Conservation (phyloP, 2,329 filamentous ascomycete genomes). For the Huntiella omanensis region DNA sequence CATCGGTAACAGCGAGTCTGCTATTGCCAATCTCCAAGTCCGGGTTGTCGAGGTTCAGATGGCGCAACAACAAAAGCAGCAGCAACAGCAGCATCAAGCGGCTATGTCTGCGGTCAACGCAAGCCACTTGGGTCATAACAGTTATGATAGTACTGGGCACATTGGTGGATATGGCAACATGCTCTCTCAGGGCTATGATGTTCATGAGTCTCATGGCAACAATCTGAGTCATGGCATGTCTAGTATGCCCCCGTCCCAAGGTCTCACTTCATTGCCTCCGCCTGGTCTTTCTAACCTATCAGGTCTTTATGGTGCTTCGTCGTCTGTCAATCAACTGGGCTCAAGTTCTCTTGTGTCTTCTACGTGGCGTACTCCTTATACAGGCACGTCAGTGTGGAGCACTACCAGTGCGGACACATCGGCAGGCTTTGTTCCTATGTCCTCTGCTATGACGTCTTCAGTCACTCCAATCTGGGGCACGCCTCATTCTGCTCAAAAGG, state of each 20-base stretch:
- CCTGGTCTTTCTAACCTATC: conserved; percentile 1
- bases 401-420: conserved; percentile 17
- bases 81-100: background rate
- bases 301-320: background rate
- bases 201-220: background rate
- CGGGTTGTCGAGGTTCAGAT: background rate
- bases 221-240: background rate
- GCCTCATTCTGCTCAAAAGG: conserved; percentile 16
- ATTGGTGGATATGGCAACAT: background rate
- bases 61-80: conserved; percentile 1
- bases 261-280: background rate
- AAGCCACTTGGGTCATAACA: background rate
- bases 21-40: background rate
- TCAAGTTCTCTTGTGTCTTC: conserved; percentile 4
- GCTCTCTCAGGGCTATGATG: background rate
- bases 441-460: background rate
- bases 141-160: background rate
- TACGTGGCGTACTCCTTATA: conserved; percentile 19
- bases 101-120: background rate
- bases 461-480: background rate
- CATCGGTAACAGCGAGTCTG: background rate
- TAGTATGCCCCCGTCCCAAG: conserved; percentile 18
- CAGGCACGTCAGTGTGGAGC: background rate
- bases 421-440: conserved; percentile 19
- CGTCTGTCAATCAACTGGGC: background rate